These are phyloP conservation scores for Magnusiomyces paraingens DNA, from an alignment of 1,139 yeast genomes.

Conservation along the genomic window DNA sequence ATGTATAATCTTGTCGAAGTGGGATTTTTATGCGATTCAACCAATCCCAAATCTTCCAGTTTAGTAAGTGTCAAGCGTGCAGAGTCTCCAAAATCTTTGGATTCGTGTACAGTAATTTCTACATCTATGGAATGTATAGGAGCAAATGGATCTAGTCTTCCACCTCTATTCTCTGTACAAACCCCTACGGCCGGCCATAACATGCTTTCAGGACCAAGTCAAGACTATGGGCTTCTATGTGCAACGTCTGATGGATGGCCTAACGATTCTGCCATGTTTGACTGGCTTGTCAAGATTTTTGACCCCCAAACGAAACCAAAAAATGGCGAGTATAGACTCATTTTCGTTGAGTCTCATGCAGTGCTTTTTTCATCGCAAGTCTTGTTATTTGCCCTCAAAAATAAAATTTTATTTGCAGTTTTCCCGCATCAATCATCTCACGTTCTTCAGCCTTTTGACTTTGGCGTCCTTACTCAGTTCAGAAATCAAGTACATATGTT, in stretches of 20 bases:
- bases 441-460: conserved; percentile 6
- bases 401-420: conserved; percentile 11
- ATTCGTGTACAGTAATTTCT: neutral
- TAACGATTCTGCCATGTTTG: conserved; percentile 9
- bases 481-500: neutral
- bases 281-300: conserved; percentile 14
- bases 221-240: conserved; percentile 8
- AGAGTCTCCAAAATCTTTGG: neutral
- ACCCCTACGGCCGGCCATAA: conserved; percentile 6
- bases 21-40: conserved; percentile 3
- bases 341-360: conserved; percentile 12
- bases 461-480: neutral
- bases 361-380: conserved; percentile 13
- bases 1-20: conserved; percentile 13
- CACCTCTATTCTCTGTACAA: neutral
- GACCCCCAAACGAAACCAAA: conserved; percentile 4
- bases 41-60: neutral
- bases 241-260: conserved; percentile 12
- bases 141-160: conserved; percentile 3
- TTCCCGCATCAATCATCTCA: conserved; percentile 9
- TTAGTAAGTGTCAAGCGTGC: conserved; percentile 1
- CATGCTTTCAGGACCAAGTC: conserved; percentile 3
- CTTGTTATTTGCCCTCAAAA: conserved; percentile 13
- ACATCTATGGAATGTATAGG: conserved; percentile 11
- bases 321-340: conserved; percentile 6